A percentile compares a stretch with the other conserved stretches of the same genome.
Conservation (phyloP, 192 early-diverging fungal species). For the Umbelopsis ramanniana region DNA sequence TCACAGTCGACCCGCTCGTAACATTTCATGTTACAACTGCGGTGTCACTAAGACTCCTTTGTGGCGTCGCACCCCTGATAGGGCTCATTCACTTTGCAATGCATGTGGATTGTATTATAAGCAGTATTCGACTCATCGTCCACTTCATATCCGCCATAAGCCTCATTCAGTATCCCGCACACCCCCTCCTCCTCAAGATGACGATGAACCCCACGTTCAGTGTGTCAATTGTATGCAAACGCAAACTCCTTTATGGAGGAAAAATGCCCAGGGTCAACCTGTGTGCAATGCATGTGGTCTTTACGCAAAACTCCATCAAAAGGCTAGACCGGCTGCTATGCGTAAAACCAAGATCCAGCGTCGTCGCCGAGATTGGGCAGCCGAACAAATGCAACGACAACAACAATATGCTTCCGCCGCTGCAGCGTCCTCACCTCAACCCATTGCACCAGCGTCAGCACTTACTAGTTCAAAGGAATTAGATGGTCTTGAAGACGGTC, state of each 20-base stretch:
- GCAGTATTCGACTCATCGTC: constrained; percentile 85
- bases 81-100: constrained; percentile 87
- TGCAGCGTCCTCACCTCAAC: not conserved
- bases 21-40: constrained; percentile 66
- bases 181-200: constrained; percentile 22
- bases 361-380: constrained; percentile 57
- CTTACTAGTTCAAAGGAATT: constrained; percentile 11
- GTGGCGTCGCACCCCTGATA: constrained; percentile 82
- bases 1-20: constrained; percentile 21
- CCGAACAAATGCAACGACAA: constrained; percentile 21
- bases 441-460: not conserved
- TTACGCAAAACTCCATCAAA: constrained; percentile 92
- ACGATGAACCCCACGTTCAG: constrained; percentile 5
- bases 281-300: constrained; percentile 86
- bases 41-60: constrained; percentile 86
- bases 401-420: not conserved
- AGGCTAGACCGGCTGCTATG: constrained; percentile 83
- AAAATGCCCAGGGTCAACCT: constrained; percentile 71
- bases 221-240: constrained; percentile 77
- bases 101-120: constrained; percentile 96
- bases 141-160: constrained; percentile 50
- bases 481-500: constrained; percentile 38
- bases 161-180: constrained; percentile 18
- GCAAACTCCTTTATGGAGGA: constrained; percentile 79
- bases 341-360: constrained; percentile 68